These are phyloP conservation scores for Rhizopus sp. DNA, from an alignment of 371 early-diverging fungal species.

Conservation along the genomic window DNA sequence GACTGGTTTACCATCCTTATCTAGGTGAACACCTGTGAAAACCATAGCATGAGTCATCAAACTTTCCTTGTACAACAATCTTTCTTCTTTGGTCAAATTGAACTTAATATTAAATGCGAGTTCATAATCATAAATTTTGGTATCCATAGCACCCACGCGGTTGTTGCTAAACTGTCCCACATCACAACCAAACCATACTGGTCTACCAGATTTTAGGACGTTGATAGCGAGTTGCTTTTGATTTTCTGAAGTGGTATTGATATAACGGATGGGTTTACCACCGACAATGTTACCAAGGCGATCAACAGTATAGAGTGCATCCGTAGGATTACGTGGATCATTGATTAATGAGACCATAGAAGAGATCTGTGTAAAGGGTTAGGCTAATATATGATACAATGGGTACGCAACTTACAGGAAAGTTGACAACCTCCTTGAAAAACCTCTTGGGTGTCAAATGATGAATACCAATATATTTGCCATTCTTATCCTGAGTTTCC, in stretches of 20 bases:
- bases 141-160: conserved; percentile 67
- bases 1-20: conserved; percentile 57
- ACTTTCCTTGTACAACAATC: conserved; percentile 74
- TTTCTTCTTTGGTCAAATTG: conserved; percentile 69
- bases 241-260: conserved; percentile 60
- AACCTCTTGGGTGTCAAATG: conserved; percentile 68
- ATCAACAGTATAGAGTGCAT: conserved; percentile 71
- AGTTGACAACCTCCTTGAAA: conserved; percentile 65
- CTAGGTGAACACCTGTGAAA: conserved; percentile 80
- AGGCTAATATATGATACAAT: not conserved
- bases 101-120: conserved; percentile 69
- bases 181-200: conserved; percentile 88
- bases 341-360: conserved; percentile 75
- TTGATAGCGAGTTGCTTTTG: conserved; percentile 66
- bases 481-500: conserved; percentile 71
- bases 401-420: conserved; percentile 48
- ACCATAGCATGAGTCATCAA: conserved; percentile 88
- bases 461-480: conserved; percentile 57
- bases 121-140: conserved; percentile 66
- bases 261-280: conserved; percentile 65
- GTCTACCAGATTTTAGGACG: conserved; percentile 61
- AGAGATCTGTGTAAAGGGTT: conserved; percentile 43
- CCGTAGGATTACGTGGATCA: conserved; percentile 73
- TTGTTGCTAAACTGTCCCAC: conserved; percentile 60
- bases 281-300: conserved; percentile 79